Evolutionary conservation across 2,329 filamentous ascomycete genomes (phyloP).

Genomic region (Fusarium sp.): DNA sequence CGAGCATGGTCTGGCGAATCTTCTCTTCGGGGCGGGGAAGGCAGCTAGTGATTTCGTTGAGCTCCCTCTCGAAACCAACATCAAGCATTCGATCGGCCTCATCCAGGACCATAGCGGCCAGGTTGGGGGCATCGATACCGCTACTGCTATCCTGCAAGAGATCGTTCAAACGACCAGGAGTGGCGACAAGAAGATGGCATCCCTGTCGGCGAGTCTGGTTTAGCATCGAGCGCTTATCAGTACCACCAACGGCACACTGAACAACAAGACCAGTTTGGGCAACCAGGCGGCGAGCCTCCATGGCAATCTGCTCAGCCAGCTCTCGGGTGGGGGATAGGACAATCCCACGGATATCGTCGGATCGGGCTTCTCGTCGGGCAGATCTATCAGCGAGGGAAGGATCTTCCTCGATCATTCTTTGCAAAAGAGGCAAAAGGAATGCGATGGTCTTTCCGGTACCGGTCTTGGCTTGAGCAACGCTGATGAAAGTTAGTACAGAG

Average conservation of each 20-base stretch:
- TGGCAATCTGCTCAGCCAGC: conserved; percentile 83
- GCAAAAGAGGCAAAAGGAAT: conserved; percentile 88
- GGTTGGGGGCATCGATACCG: conserved; percentile 78
- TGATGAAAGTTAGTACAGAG: conserved; percentile 42
- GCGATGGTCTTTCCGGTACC: conserved; percentile 97
- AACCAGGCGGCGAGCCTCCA: conserved; percentile 79
- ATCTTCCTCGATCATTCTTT: conserved; percentile 78
- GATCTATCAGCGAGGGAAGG: conserved; percentile 68
- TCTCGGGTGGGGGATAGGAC: conserved; percentile 85
- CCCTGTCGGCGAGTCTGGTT: conserved; percentile 76
- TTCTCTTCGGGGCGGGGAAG: conserved; percentile 75
- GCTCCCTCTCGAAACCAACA: conserved; percentile 82
- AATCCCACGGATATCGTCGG: conserved; percentile 75
- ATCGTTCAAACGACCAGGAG: conserved; percentile 89
- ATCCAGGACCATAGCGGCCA: conserved; percentile 94
- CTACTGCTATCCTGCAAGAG: conserved; percentile 75
- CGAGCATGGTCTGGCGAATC: conserved; percentile 90
- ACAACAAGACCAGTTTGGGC: conserved; percentile 71
- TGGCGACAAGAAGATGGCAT: conserved; percentile 91
- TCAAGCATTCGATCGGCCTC: conserved; percentile 99
- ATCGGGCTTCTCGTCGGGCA: conserved; percentile 54
- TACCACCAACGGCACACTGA: conserved; percentile 90
- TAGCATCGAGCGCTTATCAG: conserved; percentile 79
- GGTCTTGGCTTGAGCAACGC: conserved; percentile 93
- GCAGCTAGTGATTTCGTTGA: conserved; percentile 69